Evolutionary conservation across 768 basidiomycete genomes (phyloP).

Genomic region (Infundibulicybe gibba): DNA sequence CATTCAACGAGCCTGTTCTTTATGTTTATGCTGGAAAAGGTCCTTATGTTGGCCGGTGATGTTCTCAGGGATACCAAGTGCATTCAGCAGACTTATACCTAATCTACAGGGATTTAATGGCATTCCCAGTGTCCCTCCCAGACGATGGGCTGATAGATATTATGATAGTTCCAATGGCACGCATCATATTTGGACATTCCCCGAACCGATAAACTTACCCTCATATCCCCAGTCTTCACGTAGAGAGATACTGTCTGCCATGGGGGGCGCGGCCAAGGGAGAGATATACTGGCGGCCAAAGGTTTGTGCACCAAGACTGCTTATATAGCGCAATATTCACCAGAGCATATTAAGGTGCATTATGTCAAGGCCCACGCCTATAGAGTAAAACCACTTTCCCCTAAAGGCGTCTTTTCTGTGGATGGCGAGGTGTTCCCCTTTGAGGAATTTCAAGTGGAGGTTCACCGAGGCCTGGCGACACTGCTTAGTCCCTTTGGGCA

Average conservation of each 20-base stretch:
- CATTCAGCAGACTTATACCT: not conserved
- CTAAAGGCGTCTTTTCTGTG: conserved; percentile 57
- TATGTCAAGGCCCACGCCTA: conserved; percentile 77
- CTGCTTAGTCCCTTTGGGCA: conserved; percentile 60
- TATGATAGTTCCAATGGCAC: conserved; percentile 58
- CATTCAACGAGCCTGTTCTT: conserved; percentile 61
- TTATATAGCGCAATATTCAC: no score
- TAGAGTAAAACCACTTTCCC: conserved; percentile 57
- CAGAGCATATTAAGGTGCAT: conserved; percentile 40
- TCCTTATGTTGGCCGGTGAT: conserved; percentile 66
- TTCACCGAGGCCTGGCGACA: conserved; percentile 63
- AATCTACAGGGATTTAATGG: conserved; percentile 61
- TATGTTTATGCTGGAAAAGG: conserved; percentile 79
- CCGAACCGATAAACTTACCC: not conserved
- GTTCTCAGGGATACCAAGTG: not conserved
- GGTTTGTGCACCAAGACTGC: conserved; percentile 30
- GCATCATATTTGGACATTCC: conserved; percentile 11
- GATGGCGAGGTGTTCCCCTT: conserved; percentile 81
- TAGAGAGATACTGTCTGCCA: conserved; percentile 42
- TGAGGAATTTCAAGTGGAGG: conserved; percentile 74
- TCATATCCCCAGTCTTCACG: conserved; percentile 38
- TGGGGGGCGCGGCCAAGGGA: conserved; percentile 64
- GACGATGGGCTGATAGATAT: conserved; percentile 80
- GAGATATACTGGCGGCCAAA: conserved; percentile 56
- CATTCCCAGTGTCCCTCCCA: conserved; percentile 79